A percentile compares a stretch with the other conserved stretches of the same genome.
phyloP scores from a whole-genome alignment of 495 filamentous ascomycete species.

The Penicillium ochrochloron region DNA sequence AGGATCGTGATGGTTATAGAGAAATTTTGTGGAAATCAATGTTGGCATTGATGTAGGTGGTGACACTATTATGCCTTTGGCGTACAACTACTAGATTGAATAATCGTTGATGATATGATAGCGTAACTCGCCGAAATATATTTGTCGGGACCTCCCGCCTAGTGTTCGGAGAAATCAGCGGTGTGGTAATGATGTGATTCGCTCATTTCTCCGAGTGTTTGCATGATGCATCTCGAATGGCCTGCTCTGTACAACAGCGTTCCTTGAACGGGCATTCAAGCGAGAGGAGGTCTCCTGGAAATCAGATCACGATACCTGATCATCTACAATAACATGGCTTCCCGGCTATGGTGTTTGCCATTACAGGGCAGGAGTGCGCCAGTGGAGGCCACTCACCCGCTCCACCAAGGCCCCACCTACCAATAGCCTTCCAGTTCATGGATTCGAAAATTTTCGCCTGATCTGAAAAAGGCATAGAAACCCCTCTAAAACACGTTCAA shows the following conservation, averaged over 20 bases:
- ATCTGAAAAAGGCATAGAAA: constrained; percentile 15
- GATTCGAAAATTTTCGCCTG: constrained; percentile 6
- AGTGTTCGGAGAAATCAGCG: constrained; percentile 3
- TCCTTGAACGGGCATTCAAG: background rate
- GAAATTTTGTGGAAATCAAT: background rate
- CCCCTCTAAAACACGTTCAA: constrained; percentile 8
- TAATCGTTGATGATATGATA: constrained; percentile 3
- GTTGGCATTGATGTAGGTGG: background rate
- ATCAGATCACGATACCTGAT: background rate
- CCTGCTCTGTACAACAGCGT: background rate
- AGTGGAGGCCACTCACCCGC: constrained; percentile 3
- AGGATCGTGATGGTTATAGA: background rate
- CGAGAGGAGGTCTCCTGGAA: background rate
- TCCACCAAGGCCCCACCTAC: constrained; percentile 3
- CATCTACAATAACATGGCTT: background rate
- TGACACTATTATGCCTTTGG: background rate
- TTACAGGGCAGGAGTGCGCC: background rate
- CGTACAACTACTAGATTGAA: background rate
- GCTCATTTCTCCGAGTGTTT: constrained; percentile 7
- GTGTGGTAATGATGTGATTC: constrained; percentile 9
- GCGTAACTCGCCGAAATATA: background rate
- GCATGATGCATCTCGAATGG: constrained; percentile 2
- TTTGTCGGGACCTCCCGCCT: background rate
- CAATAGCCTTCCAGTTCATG: constrained; percentile 13
- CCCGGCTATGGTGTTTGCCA: background rate